phyloP scores from a whole-genome alignment of 352 stramenopile species.

The Phytophthora europaea region DNA sequence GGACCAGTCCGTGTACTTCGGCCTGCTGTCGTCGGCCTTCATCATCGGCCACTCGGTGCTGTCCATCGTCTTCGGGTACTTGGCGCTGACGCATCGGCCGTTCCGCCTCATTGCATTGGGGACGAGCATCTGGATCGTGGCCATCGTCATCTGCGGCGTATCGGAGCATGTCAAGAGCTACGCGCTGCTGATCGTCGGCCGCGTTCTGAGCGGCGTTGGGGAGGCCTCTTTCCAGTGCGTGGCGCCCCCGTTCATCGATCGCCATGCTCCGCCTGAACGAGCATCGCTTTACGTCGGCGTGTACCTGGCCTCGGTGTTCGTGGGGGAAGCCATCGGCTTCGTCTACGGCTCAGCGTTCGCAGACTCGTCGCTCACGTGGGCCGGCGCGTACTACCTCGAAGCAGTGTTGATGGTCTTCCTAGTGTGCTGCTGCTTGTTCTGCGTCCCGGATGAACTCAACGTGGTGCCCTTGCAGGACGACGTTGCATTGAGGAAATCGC shows the following conservation, averaged over 20 bases:
- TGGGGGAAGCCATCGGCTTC: constrained; percentile 82
- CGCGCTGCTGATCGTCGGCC: constrained; percentile 70
- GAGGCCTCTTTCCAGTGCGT: constrained; percentile 90
- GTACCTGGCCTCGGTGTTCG: constrained; percentile 87
- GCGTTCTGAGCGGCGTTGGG: constrained; percentile 78
- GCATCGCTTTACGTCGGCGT: constrained; percentile 85
- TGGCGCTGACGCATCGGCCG: constrained; percentile 74
- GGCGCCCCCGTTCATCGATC: constrained; percentile 88
- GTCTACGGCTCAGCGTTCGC: constrained; percentile 70
- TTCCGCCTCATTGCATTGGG: constrained; percentile 84
- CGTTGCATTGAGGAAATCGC: constrained; percentile 13
- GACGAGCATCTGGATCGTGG: constrained; percentile 77
- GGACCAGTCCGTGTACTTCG: constrained; percentile 59
- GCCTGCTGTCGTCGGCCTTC: constrained; percentile 81
- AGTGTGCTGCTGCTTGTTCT: constrained; percentile 56
- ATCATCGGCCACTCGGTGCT: constrained; percentile 87
- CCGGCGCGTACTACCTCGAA: constrained; percentile 80
- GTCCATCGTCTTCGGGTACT: constrained; percentile 78
- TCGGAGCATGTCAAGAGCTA: constrained; percentile 70
- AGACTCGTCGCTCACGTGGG: constrained; percentile 60
- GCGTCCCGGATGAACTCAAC: constrained; percentile 48
- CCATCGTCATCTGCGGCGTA: constrained; percentile 70
- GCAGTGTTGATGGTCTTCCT: constrained; percentile 75
- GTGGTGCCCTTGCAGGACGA: constrained; percentile 35
- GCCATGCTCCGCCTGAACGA: constrained; percentile 58